Base-by-base conservation (phyloP, 257 asterid genomes). In the Scutellaria galericulata region DNA sequence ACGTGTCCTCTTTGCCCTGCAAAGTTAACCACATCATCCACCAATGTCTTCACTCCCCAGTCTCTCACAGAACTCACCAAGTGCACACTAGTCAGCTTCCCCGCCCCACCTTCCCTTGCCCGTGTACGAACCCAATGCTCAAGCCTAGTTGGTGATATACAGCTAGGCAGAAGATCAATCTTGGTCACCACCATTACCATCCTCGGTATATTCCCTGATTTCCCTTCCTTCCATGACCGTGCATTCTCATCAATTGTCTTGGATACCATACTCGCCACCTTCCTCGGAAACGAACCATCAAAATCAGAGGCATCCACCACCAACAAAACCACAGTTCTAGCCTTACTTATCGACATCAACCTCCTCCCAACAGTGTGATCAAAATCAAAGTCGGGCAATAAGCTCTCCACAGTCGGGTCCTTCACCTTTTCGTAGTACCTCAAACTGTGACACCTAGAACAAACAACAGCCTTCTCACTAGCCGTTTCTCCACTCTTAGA, bases 301-400 rank as follows among this genome's bases (percentile, higher is more conserved):
- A 92, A 91, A 86, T 92, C 98, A 0, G 90, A 75, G 5, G 88
- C 99, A 76, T 94, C 99, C 70, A 89, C 97, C 64, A 94, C 94
- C 82, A 90, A 75, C 55, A 92, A 72, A 39, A 91, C 89, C 69
- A 92, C 91, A 41, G 83, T 81, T 61, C 98, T 88, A 1, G 96
- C 86, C 72, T 95, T 93, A 27, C 75, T 72, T 20, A 71, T 51
- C 2, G 92, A 91, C 72, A 80, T 64, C 87, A 91, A 66, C 88
- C 90, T 83, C 85, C 84, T 86, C 58, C 99, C 97, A 61, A 91
- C 92, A 51, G 98, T 91, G 65, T 89, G 87, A 81, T 89, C 90
- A 45, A 94, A 94, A 74, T 94, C 99, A 46, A 94, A 94, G 71
- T 87, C 96, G 1, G 97, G 98, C 75, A 94, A 56, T 75, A 94